phyloP scores from a whole-genome alignment of 2,329 filamentous ascomycete species.

The Cryphonectria nitschkei region DNA sequence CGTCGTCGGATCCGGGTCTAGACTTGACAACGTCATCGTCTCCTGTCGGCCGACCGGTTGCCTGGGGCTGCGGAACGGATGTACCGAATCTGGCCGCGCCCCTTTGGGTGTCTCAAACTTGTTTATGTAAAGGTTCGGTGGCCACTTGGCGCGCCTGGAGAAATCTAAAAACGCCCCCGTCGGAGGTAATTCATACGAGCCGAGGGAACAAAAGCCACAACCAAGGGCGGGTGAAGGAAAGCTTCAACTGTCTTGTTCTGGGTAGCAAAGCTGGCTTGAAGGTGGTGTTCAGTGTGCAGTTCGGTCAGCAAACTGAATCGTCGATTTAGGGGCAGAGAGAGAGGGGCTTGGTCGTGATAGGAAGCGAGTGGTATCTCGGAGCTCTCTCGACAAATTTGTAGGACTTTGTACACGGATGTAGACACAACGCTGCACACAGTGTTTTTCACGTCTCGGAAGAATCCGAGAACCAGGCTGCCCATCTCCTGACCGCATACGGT shows the following conservation, averaged over 20 bases:
- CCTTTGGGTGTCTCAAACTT: background rate
- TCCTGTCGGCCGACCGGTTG: background rate
- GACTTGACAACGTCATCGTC: background rate
- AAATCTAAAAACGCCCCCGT: background rate
- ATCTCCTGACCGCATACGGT: background rate
- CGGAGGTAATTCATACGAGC: background rate
- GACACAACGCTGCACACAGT: background rate
- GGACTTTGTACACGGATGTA: background rate
- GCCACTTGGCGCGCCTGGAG: background rate
- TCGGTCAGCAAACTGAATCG: background rate
- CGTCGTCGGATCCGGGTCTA: background rate
- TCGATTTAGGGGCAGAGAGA: background rate
- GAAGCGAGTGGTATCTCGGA: background rate
- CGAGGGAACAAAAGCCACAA: background rate
- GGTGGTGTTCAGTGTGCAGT: background rate
- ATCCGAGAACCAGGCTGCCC: background rate
- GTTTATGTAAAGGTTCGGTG: background rate
- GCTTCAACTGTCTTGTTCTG: background rate
- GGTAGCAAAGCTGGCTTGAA: background rate
- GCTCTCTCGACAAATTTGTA: background rate
- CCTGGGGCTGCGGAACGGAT: background rate
- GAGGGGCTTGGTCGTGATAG: background rate
- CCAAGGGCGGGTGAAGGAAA: background rate
- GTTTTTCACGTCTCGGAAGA: background rate
- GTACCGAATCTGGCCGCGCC: background rate